Evolutionary conservation across 2,329 filamentous ascomycete genomes (phyloP).

Genomic region (Elsinoe arachidis): DNA sequence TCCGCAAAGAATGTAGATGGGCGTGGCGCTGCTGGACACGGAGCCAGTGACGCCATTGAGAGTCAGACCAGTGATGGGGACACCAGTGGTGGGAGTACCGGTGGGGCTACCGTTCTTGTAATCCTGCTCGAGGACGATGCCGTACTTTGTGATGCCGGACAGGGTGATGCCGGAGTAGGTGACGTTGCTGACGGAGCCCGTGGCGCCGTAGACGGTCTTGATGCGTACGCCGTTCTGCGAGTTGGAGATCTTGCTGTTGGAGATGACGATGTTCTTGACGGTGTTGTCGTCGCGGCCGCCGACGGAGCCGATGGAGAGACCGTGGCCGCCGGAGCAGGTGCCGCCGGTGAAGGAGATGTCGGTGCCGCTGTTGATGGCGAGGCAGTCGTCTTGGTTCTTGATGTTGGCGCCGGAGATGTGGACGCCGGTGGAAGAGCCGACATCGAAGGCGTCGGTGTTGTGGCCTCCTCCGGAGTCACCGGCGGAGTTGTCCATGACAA

Average conservation of each 20-base stretch:
- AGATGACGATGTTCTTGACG: constrained; percentile 40
- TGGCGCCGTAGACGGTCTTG: constrained; percentile 45
- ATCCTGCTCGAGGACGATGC: constrained; percentile 52
- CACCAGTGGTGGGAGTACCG: constrained; percentile 39
- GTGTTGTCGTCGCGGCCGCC: constrained; percentile 45
- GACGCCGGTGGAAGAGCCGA: constrained; percentile 20
- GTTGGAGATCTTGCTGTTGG: constrained; percentile 41
- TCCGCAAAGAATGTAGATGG: constrained; percentile 48
- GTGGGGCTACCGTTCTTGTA: constrained; percentile 43
- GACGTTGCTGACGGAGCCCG: constrained; percentile 44
- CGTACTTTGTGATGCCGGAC: constrained; percentile 44
- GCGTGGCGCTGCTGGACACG: constrained; percentile 30
- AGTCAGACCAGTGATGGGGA: constrained; percentile 46
- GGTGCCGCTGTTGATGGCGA: constrained; percentile 30
- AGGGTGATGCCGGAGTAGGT: constrained; percentile 48
- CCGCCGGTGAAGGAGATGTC: constrained; percentile 36
- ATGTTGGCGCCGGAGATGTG: constrained; percentile 22
- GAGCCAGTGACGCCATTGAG: constrained; percentile 38
- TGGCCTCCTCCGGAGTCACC: constrained; percentile 35
- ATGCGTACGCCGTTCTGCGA: constrained; percentile 45
- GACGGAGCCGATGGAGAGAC: constrained; percentile 48
- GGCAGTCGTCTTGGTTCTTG: constrained; percentile 26
- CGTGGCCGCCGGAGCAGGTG: constrained; percentile 42
- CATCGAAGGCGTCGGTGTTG: constrained; percentile 27
- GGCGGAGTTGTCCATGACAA: constrained; percentile 51